phyloP scores from a whole-genome alignment of 2,329 filamentous ascomycete genomes.

The Sclerotinia glacialis region DNA sequence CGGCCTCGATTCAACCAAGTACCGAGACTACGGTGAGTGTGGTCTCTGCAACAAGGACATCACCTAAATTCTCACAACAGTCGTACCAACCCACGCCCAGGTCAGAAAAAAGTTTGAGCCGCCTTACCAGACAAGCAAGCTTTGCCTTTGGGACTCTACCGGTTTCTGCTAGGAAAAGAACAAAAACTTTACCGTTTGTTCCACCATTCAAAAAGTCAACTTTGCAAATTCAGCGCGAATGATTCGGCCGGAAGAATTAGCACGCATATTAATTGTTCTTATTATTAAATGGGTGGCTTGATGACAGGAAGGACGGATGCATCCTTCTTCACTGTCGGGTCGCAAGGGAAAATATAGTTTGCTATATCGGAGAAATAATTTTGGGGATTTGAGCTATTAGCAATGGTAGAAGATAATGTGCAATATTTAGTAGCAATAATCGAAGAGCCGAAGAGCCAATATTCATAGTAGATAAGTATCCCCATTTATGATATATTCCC shows the following conservation, averaged over 20 bases:
- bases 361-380: neutral
- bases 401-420: neutral
- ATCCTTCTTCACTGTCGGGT: neutral
- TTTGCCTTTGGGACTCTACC: slow-evolving; percentile 13
- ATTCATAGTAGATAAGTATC: neutral
- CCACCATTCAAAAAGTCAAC: slow-evolving; percentile 20
- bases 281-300: neutral
- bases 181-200: slow-evolving; percentile 16
- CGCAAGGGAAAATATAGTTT: too few species aligned
- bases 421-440: neutral
- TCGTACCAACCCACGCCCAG: neutral
- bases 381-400: neutral
- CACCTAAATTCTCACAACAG: neutral
- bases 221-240: neutral
- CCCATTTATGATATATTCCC: neutral
- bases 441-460: neutral
- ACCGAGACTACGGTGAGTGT: neutral
- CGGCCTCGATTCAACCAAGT: slow-evolving; percentile 1
- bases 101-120: slow-evolving; percentile 17
- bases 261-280: neutral
- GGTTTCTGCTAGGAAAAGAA: slow-evolving; percentile 16
- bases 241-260: neutral
- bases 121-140: slow-evolving; percentile 17
- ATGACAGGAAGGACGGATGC: neutral
- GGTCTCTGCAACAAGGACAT: neutral